phyloP scores from a whole-genome alignment of 1,139 yeast species.

The Kluyveromyces sp. region DNA sequence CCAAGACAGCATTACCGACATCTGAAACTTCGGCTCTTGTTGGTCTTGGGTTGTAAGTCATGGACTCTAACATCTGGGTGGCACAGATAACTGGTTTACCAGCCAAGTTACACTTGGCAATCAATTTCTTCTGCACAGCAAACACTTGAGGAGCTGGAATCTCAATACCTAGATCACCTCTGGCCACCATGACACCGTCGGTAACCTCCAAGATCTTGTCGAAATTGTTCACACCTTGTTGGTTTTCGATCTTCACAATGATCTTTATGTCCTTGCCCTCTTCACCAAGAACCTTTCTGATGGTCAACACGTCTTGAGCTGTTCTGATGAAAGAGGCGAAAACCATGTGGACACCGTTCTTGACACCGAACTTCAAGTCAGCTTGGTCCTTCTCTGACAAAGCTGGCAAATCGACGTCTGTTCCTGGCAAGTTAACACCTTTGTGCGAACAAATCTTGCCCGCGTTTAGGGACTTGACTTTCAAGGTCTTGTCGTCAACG shows the following conservation, averaged over 20 bases:
- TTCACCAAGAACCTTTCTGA: slow-evolving; percentile 92
- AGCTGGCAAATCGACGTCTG: slow-evolving; percentile 98
- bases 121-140: slow-evolving; percentile 97
- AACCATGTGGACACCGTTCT: slow-evolving; percentile 94
- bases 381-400: slow-evolving; percentile 91
- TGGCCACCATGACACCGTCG: slow-evolving; percentile 99
- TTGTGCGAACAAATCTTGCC: slow-evolving; percentile 96
- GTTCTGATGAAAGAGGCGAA: slow-evolving; percentile 98
- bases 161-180: slow-evolving; percentile 99
- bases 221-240: slow-evolving; percentile 99
- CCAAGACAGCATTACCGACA: slow-evolving; percentile 97
- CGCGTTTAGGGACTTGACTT: slow-evolving; percentile 83
- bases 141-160: slow-evolving; percentile 98
- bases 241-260: slow-evolving; percentile 96
- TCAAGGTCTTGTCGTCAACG: slow-evolving; percentile 69
- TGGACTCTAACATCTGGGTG: slow-evolving; percentile 98
- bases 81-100: slow-evolving; percentile 99
- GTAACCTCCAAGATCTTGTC: slow-evolving; percentile 91
- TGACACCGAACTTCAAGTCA: slow-evolving; percentile 90
- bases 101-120: slow-evolving; percentile 97
- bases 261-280: slow-evolving; percentile 94
- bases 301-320: slow-evolving; percentile 80
- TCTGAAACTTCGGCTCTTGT: slow-evolving; percentile 99
- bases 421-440: slow-evolving; percentile 98
- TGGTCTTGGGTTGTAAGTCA: slow-evolving; percentile 99